Percentiles rank a stretch among this genome's conserved stretches.
Evolutionary conservation across 306 rosid genomes (phyloP).

Genomic region (Sesbania bispinosa): DNA sequence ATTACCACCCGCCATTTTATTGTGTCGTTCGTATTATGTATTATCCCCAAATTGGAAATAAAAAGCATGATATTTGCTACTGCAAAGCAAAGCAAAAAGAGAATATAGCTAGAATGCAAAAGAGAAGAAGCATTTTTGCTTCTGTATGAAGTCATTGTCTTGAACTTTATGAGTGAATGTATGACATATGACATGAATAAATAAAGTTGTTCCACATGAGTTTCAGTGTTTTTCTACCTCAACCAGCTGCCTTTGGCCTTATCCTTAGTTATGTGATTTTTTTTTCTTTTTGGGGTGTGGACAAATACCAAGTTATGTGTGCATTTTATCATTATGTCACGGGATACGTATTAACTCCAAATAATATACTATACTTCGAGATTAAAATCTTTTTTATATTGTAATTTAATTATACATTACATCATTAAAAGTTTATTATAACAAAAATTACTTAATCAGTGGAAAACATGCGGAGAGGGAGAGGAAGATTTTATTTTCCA

Average conservation of each 20-base stretch:
- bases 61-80: not conserved
- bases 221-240: not conserved
- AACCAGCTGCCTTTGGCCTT: not conserved
- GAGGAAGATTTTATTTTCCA: no score
- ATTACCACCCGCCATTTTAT: constrained; percentile 42
- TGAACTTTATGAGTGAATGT: not conserved
- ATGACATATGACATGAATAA: not conserved
- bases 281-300: no score
- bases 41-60: not conserved
- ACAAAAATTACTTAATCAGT: no score
- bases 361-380: no score
- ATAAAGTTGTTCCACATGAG: not conserved
- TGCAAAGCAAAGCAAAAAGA: not conserved
- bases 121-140: not conserved
- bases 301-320: no score
- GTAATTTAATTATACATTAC: no score
- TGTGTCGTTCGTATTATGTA: not conserved
- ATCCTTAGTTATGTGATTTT: no score
- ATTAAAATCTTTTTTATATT: no score
- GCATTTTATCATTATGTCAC: no score
- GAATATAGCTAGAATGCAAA: not conserved
- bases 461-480: no score
- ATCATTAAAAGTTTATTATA: no score
- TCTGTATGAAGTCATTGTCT: constrained; percentile 12
- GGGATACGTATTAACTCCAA: no score